Percentiles rank a stretch among this genome's conserved stretches.
Evolutionary conservation across 2,329 filamentous ascomycete genomes (phyloP).

Genomic region (Purpureocillium takamizusanense): DNA sequence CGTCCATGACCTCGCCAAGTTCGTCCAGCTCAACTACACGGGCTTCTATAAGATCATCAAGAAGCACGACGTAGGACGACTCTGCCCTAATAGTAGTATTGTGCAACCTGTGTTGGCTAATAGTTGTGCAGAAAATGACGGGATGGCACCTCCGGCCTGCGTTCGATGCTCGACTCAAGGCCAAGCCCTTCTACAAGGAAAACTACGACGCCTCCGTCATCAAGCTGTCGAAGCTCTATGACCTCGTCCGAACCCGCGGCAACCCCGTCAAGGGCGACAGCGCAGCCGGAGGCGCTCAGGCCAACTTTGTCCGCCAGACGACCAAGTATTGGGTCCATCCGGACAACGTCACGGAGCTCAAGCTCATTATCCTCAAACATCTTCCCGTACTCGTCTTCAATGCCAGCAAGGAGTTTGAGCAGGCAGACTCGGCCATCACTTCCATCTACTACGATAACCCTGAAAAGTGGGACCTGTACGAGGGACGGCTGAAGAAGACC

Average conservation of each 20-base stretch:
- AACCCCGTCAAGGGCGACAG: conserved; percentile 90
- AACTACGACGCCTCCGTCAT: conserved; percentile 96
- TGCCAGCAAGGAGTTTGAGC: conserved; percentile 89
- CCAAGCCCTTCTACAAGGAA: conserved; percentile 97
- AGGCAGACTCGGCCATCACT: conserved; percentile 85
- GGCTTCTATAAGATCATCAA: conserved; percentile 99
- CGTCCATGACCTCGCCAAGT: conserved; percentile 95
- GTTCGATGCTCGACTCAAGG: conserved; percentile 90
- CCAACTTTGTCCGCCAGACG: conserved; percentile 92
- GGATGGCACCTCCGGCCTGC: conserved; percentile 87
- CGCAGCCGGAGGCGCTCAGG: conserved; percentile 81
- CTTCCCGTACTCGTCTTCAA: conserved; percentile 96
- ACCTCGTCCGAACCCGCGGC: conserved; percentile 85
- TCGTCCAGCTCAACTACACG: conserved; percentile 96
- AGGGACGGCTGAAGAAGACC: conserved; percentile 91
- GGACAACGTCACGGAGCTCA: conserved; percentile 96
- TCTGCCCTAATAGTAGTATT: too few species aligned
- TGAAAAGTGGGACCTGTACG: conserved; percentile 87
- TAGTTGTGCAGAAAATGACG: conserved; percentile 67
- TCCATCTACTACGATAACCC: conserved; percentile 98
- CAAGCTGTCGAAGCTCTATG: conserved; percentile 89
- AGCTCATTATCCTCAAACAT: conserved; percentile 96
- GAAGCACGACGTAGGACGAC: conserved; percentile 77
- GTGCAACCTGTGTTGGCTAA: too few species aligned
- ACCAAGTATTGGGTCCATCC: conserved; percentile 99